phyloP scores from a whole-genome alignment of 1,284 basidiomycete species.

The Grifola frondosa region DNA sequence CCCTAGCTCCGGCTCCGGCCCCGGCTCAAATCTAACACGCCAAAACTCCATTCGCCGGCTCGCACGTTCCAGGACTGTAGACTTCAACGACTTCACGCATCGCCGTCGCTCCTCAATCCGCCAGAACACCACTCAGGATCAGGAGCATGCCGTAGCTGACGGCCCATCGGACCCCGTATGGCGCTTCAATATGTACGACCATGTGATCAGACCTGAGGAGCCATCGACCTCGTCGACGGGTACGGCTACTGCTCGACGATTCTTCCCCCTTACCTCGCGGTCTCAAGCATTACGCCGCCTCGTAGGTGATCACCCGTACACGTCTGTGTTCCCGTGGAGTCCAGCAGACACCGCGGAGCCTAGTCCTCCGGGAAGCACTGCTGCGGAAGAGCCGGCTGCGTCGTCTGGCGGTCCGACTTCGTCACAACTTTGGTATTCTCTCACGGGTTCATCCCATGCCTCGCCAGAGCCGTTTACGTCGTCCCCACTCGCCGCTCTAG shows the following conservation, averaged over 20 bases:
- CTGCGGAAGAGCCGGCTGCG: not conserved
- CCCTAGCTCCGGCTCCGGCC: slow-evolving; percentile 27
- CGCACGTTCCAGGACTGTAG: slow-evolving; percentile 50
- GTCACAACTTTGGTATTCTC: slow-evolving; percentile 28
- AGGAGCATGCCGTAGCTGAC: slow-evolving; percentile 16
- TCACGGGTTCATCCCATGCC: slow-evolving; percentile 16
- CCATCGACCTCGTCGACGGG: slow-evolving; percentile 5
- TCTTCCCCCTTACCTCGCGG: slow-evolving; percentile 16
- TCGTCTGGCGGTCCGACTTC: slow-evolving; percentile 18
- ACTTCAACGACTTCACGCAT: slow-evolving; percentile 67
- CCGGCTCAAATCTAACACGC: slow-evolving; percentile 35
- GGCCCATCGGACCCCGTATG: slow-evolving; percentile 20
- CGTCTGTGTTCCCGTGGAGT: slow-evolving; percentile 6
- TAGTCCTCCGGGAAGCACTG: not conserved
- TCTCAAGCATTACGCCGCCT: slow-evolving; percentile 3
- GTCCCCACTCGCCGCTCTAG: slow-evolving; percentile 9
- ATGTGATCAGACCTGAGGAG: slow-evolving; percentile 6
- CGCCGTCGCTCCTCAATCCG: slow-evolving; percentile 46
- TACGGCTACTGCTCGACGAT: slow-evolving; percentile 4
- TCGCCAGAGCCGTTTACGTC: slow-evolving; percentile 5
- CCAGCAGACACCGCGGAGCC: not conserved
- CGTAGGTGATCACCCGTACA: not conserved
- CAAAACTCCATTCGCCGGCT: slow-evolving; percentile 52
- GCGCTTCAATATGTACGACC: slow-evolving; percentile 12
- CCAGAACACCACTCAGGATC: slow-evolving; percentile 16